A percentile compares a stretch with the other conserved stretches of the same genome.
Conservation (phyloP, 1,139 yeast species). For the Tardiomyces depauwii region DNA sequence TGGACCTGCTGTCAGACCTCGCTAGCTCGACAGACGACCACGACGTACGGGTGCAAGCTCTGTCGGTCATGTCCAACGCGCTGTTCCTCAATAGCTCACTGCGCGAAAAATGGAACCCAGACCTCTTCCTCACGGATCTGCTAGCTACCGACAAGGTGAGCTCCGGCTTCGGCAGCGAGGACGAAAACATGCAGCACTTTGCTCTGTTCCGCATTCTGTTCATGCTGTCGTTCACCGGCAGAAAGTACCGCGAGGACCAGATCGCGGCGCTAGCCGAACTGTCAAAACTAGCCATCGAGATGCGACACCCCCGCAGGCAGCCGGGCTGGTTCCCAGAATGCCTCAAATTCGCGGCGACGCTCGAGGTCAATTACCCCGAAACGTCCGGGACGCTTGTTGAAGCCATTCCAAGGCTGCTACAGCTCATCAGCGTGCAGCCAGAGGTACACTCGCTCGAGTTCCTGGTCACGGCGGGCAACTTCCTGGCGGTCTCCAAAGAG, state of each 20-base stretch:
- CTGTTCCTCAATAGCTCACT: constrained; percentile 11
- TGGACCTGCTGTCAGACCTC: too few relatives aligned
- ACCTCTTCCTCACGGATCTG: constrained; percentile 7
- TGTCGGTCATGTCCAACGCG: constrained; percentile 16
- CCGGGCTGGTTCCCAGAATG: constrained; percentile 9
- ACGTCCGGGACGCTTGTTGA: background rate
- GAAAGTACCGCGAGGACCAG: constrained; percentile 4
- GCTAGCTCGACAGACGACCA: too few relatives aligned
- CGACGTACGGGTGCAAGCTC: constrained; percentile 4
- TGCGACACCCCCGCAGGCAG: constrained; percentile 1
- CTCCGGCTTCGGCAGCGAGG: constrained; percentile 1
- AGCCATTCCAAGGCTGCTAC: background rate
- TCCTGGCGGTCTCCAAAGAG: background rate
- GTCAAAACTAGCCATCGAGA: background rate
- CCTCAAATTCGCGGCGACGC: constrained; percentile 10
- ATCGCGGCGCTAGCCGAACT: constrained; percentile 5
- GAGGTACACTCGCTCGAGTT: background rate
- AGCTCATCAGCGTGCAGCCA: background rate
- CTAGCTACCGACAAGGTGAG: constrained; percentile 1
- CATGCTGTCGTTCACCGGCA: constrained; percentile 13
- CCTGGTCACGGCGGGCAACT: background rate
- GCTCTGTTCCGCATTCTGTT: constrained; percentile 13
- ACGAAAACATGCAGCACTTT: background rate
- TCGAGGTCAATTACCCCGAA: constrained; percentile 6
- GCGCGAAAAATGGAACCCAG: constrained; percentile 9